Base-by-base conservation (phyloP, 1,139 yeast genomes). In the Lodderomyces beijingensis region DNA sequence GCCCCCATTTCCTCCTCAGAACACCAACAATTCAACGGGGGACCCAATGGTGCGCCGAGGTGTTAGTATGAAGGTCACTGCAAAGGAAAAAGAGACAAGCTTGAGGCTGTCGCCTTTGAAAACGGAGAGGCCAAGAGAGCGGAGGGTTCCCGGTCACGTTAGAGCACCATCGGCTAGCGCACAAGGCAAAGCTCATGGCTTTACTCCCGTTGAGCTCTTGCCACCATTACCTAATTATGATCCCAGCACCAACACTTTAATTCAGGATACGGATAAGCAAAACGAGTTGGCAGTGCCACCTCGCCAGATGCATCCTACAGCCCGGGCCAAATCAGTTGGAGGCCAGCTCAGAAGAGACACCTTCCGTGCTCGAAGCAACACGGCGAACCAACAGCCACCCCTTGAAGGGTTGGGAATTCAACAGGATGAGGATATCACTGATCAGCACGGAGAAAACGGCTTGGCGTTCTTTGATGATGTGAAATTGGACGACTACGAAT, bases 251-350 rank as follows among this genome's bases (percentile, higher is more conserved):
- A 57, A 55, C 36, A 50, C 53, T 20, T 40, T 53, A 12, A 43
- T 48, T 7, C 45, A 55, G 6, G 36, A 33, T 3, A 11, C 11
- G 6, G 7, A 10, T 9, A 14, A 16, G 17, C 25, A 27, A 17
- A 35, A 32, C 13, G 22, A 27, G 10, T 12, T 27, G 17, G 18
- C 30, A 6, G 33, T 30, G 2, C 31, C 37, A 4, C 11, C 34
- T 5, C 41, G 53, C 16, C 53, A 49, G 39, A 37, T 72, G 47
- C 95, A 86, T 55, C 94, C 95, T 19, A 79, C 88, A 12, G 95
- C 95, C 0, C 74, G 95, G 47, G 95, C 95, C 3, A 86, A 85
- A 51, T 83, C 95, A 12, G 79, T 86, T 39, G 95, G 95, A 13
- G 72, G 71, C 1, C 93, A 85, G 53, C 73, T 75, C 22, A 74